Conservation (phyloP, 306 rosid genomes). For the Alnus rubra region DNA sequence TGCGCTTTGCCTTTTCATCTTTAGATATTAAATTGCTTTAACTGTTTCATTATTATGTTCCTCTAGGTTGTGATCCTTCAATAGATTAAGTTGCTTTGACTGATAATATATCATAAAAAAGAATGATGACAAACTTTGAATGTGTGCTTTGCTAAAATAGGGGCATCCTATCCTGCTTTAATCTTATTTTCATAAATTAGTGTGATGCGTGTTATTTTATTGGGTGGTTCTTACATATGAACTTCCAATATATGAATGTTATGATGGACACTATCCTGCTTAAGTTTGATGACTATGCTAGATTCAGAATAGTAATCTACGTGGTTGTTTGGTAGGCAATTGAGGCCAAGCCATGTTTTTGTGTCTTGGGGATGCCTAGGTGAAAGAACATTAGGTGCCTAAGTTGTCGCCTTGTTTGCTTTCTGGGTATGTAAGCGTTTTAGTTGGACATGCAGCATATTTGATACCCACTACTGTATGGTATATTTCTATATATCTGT, state of each 20-base stretch:
- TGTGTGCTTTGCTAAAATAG: neutral
- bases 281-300: neutral
- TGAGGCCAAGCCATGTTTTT: neutral
- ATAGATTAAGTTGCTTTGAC: neutral
- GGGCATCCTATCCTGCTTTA: neutral
- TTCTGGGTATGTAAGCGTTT: neutral
- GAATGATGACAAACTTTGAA: neutral
- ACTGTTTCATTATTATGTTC: neutral
- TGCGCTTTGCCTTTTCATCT: neutral
- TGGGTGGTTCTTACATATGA: neutral
- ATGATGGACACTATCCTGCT: too few species aligned
- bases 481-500: neutral
- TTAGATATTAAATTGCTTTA: neutral
- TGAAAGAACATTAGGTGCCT: neutral
- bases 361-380: neutral
- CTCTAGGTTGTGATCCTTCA: neutral
- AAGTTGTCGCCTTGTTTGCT: neutral
- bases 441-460: constrained; percentile 3
- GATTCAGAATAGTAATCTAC: neutral
- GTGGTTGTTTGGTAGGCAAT: neutral
- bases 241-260: neutral
- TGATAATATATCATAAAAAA: neutral
- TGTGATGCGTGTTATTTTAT: neutral
- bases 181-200: neutral
- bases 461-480: neutral